Conservation (phyloP, 2,329 filamentous ascomycete genomes). For the Dryadomyces quercus-mongolicae region DNA sequence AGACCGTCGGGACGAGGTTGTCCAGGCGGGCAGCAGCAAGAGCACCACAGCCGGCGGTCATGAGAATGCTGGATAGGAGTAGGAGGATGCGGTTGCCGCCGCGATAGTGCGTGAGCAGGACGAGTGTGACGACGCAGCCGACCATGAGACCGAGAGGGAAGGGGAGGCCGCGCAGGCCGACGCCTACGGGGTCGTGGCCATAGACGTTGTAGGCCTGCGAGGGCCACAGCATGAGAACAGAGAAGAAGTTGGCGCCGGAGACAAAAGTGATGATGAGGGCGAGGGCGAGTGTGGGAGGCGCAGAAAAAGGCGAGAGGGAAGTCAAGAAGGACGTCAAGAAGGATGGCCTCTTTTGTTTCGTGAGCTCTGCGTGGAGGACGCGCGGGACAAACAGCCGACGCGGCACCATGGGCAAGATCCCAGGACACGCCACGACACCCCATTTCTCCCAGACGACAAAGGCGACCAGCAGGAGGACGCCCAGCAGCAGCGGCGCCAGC, state of each 20-base stretch:
- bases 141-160: constrained; percentile 51
- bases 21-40: constrained; percentile 35
- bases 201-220: constrained; percentile 54
- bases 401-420: constrained; percentile 37
- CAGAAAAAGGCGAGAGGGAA: constrained; percentile 32
- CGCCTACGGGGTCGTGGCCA: constrained; percentile 48
- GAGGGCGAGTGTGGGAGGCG: constrained; percentile 33
- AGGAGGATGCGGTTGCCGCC: constrained; percentile 49
- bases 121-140: constrained; percentile 47
- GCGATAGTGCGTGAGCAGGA: constrained; percentile 41
- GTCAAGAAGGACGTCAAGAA: too few relatives aligned
- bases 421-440: constrained; percentile 31
- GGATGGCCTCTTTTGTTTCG: too few relatives aligned
- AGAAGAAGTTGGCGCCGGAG: constrained; percentile 46
- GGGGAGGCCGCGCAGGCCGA: constrained; percentile 54
- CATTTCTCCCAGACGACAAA: constrained; percentile 47
- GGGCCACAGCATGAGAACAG: constrained; percentile 47
- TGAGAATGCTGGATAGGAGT: constrained; percentile 45
- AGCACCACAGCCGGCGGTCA: constrained; percentile 52
- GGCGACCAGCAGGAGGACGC: constrained; percentile 30
- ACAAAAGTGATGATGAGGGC: constrained; percentile 47
- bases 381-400: constrained; percentile 24
- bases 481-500: constrained; percentile 37
- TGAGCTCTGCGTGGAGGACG: constrained; percentile 18
- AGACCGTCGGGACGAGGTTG: constrained; percentile 37